Evolutionary conservation across 495 filamentous ascomycete species (phyloP).

Genomic region (Penicillium parvum): DNA sequence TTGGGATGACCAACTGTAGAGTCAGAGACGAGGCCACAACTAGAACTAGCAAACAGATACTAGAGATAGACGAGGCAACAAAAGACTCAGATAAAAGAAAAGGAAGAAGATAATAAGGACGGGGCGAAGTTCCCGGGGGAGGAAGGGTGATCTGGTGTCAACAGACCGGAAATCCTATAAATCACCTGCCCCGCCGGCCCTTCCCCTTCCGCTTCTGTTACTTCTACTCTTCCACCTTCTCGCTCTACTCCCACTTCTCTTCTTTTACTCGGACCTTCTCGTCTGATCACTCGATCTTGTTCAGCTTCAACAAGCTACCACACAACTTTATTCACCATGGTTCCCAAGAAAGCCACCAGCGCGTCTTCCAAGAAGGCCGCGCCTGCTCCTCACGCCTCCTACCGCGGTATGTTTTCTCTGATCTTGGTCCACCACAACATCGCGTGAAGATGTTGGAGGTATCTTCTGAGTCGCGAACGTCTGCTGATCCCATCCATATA

Average conservation of each 20-base stretch:
- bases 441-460: conserved; percentile 32
- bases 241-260: conserved; percentile 4
- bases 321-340: conserved; percentile 36
- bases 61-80: conserved; percentile 11
- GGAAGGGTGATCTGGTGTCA: conserved; percentile 41
- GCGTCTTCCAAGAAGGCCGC: conserved; percentile 47
- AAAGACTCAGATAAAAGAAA: conserved; percentile 10
- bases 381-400: conserved; percentile 50
- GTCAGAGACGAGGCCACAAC: too few species aligned
- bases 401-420: conserved; percentile 55
- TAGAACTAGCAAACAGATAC: conserved; percentile 10
- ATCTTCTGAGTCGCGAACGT: conserved; percentile 40
- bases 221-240: conserved; percentile 20
- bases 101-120: conserved; percentile 14
- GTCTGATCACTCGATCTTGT: conserved; percentile 1
- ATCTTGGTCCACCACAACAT: conserved; percentile 40
- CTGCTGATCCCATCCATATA: conserved; percentile 49
- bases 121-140: conserved; percentile 9
- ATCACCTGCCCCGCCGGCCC: conserved; percentile 47
- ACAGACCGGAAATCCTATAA: conserved; percentile 49
- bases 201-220: conserved; percentile 38
- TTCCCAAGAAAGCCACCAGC: conserved; percentile 51
- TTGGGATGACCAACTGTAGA: conserved; percentile 1
- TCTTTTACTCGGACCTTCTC: background rate
- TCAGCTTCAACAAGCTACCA: conserved; percentile 14